Base-by-base conservation (phyloP, 2,329 filamentous ascomycete genomes). In the Aspergillus luchuensis region DNA sequence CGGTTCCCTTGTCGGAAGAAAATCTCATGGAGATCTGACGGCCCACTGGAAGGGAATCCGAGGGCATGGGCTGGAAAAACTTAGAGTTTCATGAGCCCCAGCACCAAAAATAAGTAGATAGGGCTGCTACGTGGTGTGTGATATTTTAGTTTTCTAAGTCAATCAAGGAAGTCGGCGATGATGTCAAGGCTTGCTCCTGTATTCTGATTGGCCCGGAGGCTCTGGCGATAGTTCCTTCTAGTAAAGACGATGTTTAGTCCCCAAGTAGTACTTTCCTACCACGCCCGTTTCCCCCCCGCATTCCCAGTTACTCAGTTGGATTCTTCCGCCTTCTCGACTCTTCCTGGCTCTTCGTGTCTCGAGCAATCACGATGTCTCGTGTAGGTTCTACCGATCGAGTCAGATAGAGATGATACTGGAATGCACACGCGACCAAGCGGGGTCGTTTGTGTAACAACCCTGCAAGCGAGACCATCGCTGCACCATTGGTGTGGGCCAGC, bases 321-420 rank as follows among this genome's bases (percentile, higher is more conserved):
- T 50, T 50, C 47, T 50, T 33, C 47, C 25, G n/a, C 5, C 25
- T 50, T 50, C 47, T 50, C 47, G 47, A 50, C 47, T 17, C 25
- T 50, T 50, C 47, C 17, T n/a, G 28, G 19, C 23, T 5, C 45
- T 30, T 50, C 45, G 15, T 8, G 15, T 50, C 47, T 28, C 47
- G n/a, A 30, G 5, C 25, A 30, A 50, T 30, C n/a, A 25, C 23
- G 47, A 30, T 50, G 25, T n/a, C 13, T 8, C 25, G 15, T 15
- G 47, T 4, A 3, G n/a, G 47, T 28, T 49, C 47, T 25, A 30
- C 47, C 23, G 23, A 17, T 10, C n/a, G 47, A 11, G 41, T 21
- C 28, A 30, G 23, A 5, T 13, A 21, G n/a, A 30, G 25, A 6
- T 28, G 13, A 15, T 21, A 49, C 23, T 17, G 28, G 47, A 33